A percentile compares a stretch with the other conserved stretches of the same genome.
Evolutionary conservation across 1,284 basidiomycete genomes (phyloP).

Genomic region (Malassezia psittaci): DNA sequence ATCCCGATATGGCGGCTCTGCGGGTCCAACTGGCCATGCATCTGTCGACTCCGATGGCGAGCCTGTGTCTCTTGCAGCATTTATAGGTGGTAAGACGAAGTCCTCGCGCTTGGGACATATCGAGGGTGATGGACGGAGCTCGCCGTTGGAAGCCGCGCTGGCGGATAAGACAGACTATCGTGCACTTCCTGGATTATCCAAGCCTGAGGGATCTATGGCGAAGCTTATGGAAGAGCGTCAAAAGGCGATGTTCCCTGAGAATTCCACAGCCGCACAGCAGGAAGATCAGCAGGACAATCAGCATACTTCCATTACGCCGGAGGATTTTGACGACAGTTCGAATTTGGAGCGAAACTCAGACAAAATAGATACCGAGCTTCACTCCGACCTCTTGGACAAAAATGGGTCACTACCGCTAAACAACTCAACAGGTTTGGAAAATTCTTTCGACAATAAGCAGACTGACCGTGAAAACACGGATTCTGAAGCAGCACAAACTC

Average conservation of each 20-base stretch:
- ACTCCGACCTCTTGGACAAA: no score
- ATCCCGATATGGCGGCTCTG: conserved; percentile 38
- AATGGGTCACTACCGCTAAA: not conserved
- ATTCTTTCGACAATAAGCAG: no score
- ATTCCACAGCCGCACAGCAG: not conserved
- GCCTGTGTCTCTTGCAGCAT: conserved; percentile 41
- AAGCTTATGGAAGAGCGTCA: conserved; percentile 36
- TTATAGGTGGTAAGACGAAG: conserved; percentile 43
- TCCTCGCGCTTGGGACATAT: conserved; percentile 42
- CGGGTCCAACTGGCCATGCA: conserved; percentile 42
- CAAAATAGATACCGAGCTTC: not conserved
- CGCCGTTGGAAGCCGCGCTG: conserved; percentile 32
- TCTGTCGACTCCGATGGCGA: conserved; percentile 18
- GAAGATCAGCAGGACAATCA: not conserved
- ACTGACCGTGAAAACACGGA: not conserved
- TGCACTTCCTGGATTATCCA: conserved; percentile 27
- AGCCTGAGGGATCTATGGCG: conserved; percentile 26
- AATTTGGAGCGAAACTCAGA: not conserved
- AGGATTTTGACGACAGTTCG: not conserved
- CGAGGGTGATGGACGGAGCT: conserved; percentile 35
- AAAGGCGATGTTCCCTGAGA: conserved; percentile 9
- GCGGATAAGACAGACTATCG: conserved; percentile 27
- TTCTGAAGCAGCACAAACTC: not conserved
- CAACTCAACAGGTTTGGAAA: not conserved
- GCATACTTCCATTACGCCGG: not conserved